Conservation (phyloP, 1,139 yeast genomes). For the Yamadazyma trypodendri region DNA sequence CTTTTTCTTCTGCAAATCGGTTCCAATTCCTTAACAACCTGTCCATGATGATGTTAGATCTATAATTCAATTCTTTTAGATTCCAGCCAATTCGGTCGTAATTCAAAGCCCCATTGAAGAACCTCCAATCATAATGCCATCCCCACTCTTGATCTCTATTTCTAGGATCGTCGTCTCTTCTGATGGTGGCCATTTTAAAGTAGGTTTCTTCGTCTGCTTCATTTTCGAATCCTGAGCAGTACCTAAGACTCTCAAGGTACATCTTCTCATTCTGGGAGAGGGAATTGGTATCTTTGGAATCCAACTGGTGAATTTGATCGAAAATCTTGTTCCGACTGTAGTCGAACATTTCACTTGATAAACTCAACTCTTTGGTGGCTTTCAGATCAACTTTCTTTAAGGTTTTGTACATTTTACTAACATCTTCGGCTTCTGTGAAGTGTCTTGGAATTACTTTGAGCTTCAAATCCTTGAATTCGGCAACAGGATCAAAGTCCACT, state of each 20-base stretch:
- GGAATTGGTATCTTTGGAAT: conserved; percentile 10
- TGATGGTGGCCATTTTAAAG: conserved; percentile 33
- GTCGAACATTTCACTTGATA: conserved; percentile 22
- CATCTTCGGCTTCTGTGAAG: conserved; percentile 22
- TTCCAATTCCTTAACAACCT: conserved; percentile 31
- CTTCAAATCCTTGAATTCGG: conserved; percentile 20
- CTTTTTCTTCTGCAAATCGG: conserved; percentile 30
- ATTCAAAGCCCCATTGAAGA: conserved; percentile 35
- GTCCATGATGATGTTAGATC: conserved; percentile 27
- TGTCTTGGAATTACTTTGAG: conserved; percentile 19
- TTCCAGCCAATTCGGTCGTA: conserved; percentile 29
- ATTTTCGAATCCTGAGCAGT: conserved; percentile 17
- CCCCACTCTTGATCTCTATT: conserved; percentile 32
- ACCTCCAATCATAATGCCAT: conserved; percentile 43
- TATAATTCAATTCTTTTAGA: conserved; percentile 21
- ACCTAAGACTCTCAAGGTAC: conserved; percentile 26
- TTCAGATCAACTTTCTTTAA: conserved; percentile 17
- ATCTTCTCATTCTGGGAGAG: conserved; percentile 20
- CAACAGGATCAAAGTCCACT: conserved; percentile 21
- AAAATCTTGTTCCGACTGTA: conserved; percentile 19
- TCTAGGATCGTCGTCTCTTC: conserved; percentile 23
- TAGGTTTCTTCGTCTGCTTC: conserved; percentile 28
- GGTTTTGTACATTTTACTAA: conserved; percentile 23
- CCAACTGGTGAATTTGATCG: conserved; percentile 20
- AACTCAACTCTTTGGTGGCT: conserved; percentile 18